Percentiles rank a stretch among this genome's conserved stretches.
Evolutionary conservation across 495 filamentous ascomycete species (phyloP).

Genomic region (Penicillium arizonense): DNA sequence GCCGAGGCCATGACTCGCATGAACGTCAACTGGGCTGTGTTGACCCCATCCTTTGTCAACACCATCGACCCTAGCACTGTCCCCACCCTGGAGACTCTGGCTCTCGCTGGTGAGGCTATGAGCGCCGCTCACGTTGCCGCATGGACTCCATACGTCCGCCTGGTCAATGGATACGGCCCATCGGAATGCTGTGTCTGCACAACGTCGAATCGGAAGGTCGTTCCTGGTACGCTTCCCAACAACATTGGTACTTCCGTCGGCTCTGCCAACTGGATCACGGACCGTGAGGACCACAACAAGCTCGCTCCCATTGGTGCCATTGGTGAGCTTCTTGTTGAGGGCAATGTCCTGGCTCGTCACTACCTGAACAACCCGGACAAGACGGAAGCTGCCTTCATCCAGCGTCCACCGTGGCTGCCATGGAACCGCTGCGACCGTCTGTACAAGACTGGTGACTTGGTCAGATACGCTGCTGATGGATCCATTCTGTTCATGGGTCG

Average conservation of each 20-base stretch:
- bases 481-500: constrained; percentile 26
- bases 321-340: constrained; percentile 46
- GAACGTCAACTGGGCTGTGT: constrained; percentile 31
- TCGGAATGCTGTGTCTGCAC: constrained; percentile 36
- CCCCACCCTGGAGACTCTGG: constrained; percentile 31
- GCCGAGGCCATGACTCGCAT: constrained; percentile 32
- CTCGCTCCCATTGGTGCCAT: constrained; percentile 39
- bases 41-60: constrained; percentile 42
- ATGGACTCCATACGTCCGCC: constrained; percentile 45
- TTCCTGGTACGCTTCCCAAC: not conserved
- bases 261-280: constrained; percentile 32
- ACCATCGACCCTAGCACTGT: constrained; percentile 33
- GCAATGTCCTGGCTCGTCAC: constrained; percentile 34
- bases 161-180: constrained; percentile 58
- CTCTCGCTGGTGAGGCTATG: constrained; percentile 44
- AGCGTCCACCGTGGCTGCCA: constrained; percentile 35
- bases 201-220: not conserved
- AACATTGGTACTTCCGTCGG: constrained; percentile 16
- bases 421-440: constrained; percentile 14
- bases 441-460: constrained; percentile 37
- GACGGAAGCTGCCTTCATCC: constrained; percentile 36
- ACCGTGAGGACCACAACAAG: constrained; percentile 31
- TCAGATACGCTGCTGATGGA: constrained; percentile 21
- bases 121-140: constrained; percentile 31
- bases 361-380: constrained; percentile 40